Evolutionary conservation across 2,329 filamentous ascomycete genomes (phyloP).

Genomic region (Talaromyces amestolkiae): DNA sequence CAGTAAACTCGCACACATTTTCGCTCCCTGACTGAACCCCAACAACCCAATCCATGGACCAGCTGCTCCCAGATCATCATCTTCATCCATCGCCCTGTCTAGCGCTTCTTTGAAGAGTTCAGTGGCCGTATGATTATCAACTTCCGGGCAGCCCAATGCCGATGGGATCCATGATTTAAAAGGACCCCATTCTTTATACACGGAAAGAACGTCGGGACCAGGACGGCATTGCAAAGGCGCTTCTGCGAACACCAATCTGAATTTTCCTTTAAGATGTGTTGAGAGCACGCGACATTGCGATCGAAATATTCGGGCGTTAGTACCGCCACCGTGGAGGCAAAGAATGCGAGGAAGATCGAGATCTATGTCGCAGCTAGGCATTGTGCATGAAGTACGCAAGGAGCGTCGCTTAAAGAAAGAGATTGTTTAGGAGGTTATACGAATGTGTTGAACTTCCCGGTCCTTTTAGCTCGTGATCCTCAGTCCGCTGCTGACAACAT

Average conservation of each 20-base stretch:
- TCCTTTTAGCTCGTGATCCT: not conserved
- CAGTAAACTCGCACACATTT: conserved; percentile 59
- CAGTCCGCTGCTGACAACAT: not conserved
- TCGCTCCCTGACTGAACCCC: conserved; percentile 67
- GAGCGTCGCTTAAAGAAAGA: not conserved
- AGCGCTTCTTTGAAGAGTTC: conserved; percentile 37
- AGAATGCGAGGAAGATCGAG: conserved; percentile 61
- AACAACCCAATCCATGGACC: conserved; percentile 62
- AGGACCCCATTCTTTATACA: conserved; percentile 65
- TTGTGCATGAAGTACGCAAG: not conserved
- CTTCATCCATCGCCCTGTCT: conserved; percentile 46
- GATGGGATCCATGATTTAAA: conserved; percentile 66
- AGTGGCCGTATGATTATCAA: conserved; percentile 48
- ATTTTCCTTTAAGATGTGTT: conserved; percentile 53
- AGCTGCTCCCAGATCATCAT: conserved; percentile 49
- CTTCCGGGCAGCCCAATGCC: conserved; percentile 55
- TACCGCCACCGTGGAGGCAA: conserved; percentile 75
- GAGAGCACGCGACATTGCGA: conserved; percentile 62
- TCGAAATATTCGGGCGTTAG: conserved; percentile 67
- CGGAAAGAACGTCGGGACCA: conserved; percentile 61
- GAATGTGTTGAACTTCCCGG: not conserved
- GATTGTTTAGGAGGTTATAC: not conserved
- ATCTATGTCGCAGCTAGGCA: not conserved
- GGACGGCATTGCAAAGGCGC: conserved; percentile 63
- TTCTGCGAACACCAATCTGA: conserved; percentile 71